Percentiles rank a stretch among this genome's conserved stretches.
Evolutionary conservation across 495 filamentous ascomycete species (phyloP).

Genomic region (Parmelia sp.): DNA sequence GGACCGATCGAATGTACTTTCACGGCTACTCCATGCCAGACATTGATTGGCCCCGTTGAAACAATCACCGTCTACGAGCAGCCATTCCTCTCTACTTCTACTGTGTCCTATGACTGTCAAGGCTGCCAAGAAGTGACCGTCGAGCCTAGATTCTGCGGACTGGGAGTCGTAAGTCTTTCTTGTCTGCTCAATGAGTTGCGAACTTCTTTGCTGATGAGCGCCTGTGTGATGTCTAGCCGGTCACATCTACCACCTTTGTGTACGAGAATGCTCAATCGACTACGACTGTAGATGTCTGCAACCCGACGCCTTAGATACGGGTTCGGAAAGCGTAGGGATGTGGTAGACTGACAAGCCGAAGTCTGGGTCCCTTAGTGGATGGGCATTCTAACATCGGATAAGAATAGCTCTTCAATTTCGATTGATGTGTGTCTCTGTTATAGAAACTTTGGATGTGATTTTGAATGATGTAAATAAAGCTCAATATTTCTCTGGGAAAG

Average conservation of each 20-base stretch:
- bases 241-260: slow-evolving; percentile 7
- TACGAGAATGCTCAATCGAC: not conserved
- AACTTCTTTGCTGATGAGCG: not conserved
- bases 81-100: slow-evolving; percentile 3
- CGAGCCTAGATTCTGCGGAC: not conserved
- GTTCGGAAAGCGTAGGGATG: not conserved
- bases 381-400: too few relatives aligned
- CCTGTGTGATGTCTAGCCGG: not conserved
- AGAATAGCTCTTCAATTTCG: not conserved
- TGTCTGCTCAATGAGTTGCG: not conserved
- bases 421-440: not conserved
- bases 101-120: slow-evolving; percentile 7
- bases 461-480: too few relatives aligned
- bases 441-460: too few relatives aligned
- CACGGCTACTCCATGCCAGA: not conserved
- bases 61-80: slow-evolving; percentile 16
- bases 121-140: slow-evolving; percentile 5
- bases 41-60: not conserved
- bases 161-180: not conserved
- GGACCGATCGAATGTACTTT: slow-evolving; percentile 9
- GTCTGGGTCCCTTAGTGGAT: too few relatives aligned
- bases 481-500: too few relatives aligned
- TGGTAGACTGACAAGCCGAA: too few relatives aligned
- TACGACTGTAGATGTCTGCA: slow-evolving; percentile 13
- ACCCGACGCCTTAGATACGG: slow-evolving; percentile 2